Base-by-base conservation (phyloP, 2,329 filamentous ascomycete species). In the Cercospora zeae-maydis region DNA sequence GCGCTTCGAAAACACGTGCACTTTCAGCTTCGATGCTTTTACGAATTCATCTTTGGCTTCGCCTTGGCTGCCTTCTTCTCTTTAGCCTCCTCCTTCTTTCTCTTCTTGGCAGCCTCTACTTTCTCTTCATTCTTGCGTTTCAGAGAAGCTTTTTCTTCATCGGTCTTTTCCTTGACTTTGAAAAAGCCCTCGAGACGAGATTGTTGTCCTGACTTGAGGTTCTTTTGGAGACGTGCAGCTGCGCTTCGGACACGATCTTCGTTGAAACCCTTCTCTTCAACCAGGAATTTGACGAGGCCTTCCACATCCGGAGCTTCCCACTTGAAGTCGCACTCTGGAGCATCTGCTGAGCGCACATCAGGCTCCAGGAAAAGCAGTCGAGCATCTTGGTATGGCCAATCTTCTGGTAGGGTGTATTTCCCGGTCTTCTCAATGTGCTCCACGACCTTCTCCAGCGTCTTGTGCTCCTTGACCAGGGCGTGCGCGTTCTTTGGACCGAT, bases 61-160 rank as follows among this genome's bases (percentile, higher is more conserved):
- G 89, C 83, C 80, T 97, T 99, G 21, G 87, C 85, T 67, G 91
- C 91, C 69, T 93, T 93, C 85, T 98, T 99, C 68, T 93, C 91
- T 82, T 97, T 97, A 73, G 93, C 93, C 62, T 96, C 92, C 66
- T 91, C 87, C 84, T 97, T 99, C 70, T 89, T 83, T 80, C 93
- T 96, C 84, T 98, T 98, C 82, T 93, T 97, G 78, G 92, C 92
- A 70, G 92, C 90, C 71, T 93, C 92, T 33, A 91, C 83, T 81
- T 96, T 96, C 79, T 93, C 91, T 58, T 98, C 93, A 37, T 95
- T 84, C 82, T 98, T 99, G 69, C 95, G 86, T 84, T 99, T 99
- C 73, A 96, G 80, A 45, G 78, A 87, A 59, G 89, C 88, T 78
- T 93, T 90, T 79, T 99, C 88, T 67, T 88, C 89, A 0, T 93